These are phyloP conservation scores for Zygotorulaspora chibaensis DNA, from an alignment of 805 yeast species.

Conservation along the genomic window DNA sequence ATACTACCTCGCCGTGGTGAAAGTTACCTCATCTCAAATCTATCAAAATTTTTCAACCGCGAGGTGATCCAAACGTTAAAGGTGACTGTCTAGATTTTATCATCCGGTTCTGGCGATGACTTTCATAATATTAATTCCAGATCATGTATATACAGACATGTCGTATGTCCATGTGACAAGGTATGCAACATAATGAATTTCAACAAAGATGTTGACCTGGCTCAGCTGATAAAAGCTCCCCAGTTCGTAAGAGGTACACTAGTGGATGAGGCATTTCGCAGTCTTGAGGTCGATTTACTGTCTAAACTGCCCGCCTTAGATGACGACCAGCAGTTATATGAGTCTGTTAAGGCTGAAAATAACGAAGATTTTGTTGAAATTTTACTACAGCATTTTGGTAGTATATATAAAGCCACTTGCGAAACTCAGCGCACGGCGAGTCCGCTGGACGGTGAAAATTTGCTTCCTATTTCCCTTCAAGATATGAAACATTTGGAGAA, in stretches of 20 bases:
- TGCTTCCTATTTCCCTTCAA: constrained; percentile 68
- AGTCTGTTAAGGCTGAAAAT: constrained; percentile 10
- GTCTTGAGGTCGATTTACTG: constrained; percentile 16
- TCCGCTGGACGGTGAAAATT: constrained; percentile 15
- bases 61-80: background rate
- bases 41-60: constrained; percentile 8
- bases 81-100: background rate
- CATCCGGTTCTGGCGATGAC: background rate
- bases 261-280: constrained; percentile 33
- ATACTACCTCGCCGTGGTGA: background rate
- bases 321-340: constrained; percentile 10
- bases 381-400: constrained; percentile 15
- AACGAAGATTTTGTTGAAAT: constrained; percentile 21
- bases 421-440: constrained; percentile 10
- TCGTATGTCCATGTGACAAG: too few species aligned
- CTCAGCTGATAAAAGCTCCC: constrained; percentile 23
- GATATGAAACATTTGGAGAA: constrained; percentile 75
- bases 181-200: background rate
- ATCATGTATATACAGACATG: too few species aligned
- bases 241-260: constrained; percentile 31
- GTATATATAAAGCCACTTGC: constrained; percentile 14
- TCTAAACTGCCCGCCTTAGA: constrained; percentile 8
- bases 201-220: background rate
- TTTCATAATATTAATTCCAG: too few species aligned
- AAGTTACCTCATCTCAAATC: constrained; percentile 10